phyloP scores from a whole-genome alignment of 2,329 filamentous ascomycete genomes.

The Aureobasidium sp. region DNA sequence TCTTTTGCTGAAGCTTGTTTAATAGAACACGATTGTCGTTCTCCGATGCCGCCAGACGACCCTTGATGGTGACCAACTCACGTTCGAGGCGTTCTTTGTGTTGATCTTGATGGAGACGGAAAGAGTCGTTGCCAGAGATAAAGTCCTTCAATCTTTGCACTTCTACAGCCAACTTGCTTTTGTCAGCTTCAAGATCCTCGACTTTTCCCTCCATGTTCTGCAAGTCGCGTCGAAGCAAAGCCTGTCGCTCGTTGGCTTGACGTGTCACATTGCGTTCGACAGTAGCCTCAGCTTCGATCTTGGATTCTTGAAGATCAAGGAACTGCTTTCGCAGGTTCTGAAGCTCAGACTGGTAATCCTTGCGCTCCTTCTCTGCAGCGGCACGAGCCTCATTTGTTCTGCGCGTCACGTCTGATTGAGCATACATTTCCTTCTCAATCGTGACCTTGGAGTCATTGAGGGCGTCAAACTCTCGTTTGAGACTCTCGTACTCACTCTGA shows the following conservation, averaged over 20 bases:
- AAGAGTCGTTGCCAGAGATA: slow-evolving; percentile 82
- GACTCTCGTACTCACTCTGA: slow-evolving; percentile 75
- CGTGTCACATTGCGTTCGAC: slow-evolving; percentile 74
- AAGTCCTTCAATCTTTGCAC: slow-evolving; percentile 81
- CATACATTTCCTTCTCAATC: slow-evolving; percentile 96
- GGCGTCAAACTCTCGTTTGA: slow-evolving; percentile 78
- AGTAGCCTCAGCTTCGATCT: slow-evolving; percentile 70
- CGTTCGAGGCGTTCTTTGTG: slow-evolving; percentile 89
- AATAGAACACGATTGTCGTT: slow-evolving; percentile 93
- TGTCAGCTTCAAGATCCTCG: slow-evolving; percentile 73
- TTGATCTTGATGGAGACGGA: slow-evolving; percentile 83
- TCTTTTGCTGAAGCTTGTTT: slow-evolving; percentile 96
- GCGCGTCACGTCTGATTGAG: slow-evolving; percentile 84
- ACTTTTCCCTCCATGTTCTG: slow-evolving; percentile 70
- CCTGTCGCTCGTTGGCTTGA: slow-evolving; percentile 72
- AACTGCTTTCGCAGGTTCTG: slow-evolving; percentile 76
- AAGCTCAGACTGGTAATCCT: slow-evolving; percentile 81
- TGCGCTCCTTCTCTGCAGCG: slow-evolving; percentile 77
- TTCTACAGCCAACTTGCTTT: slow-evolving; percentile 66
- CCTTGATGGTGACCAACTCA: slow-evolving; percentile 85
- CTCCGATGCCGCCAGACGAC: slow-evolving; percentile 81
- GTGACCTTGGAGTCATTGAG: slow-evolving; percentile 93
- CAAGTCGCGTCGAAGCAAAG: slow-evolving; percentile 69
- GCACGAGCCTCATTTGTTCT: slow-evolving; percentile 75
- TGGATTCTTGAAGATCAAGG: slow-evolving; percentile 75